Evolutionary conservation across 2,329 filamentous ascomycete genomes (phyloP).

Genomic region (Monosporascus sp.): DNA sequence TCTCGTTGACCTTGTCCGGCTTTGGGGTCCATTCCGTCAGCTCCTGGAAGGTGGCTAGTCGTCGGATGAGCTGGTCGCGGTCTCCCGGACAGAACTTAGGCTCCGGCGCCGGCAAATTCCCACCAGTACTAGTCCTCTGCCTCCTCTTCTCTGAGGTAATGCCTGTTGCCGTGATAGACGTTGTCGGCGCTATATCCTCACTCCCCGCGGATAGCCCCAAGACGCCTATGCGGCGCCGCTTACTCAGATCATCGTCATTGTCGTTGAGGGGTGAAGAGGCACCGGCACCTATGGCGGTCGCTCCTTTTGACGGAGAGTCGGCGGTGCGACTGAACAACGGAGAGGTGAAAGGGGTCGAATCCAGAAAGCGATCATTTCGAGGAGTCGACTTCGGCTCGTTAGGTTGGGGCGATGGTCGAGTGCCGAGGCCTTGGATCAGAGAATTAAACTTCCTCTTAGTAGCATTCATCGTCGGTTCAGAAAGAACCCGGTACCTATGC

Average conservation of each 20-base stretch:
- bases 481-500: neutral
- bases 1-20: slow-evolving; percentile 76
- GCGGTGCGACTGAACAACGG: slow-evolving; percentile 6
- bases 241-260: slow-evolving; percentile 41
- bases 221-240: slow-evolving; percentile 47
- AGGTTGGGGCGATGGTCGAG: slow-evolving; percentile 36
- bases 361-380: slow-evolving; percentile 18
- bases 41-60: slow-evolving; percentile 83
- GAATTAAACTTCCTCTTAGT: slow-evolving; percentile 83
- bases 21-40: slow-evolving; percentile 94
- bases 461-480: slow-evolving; percentile 53
- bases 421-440: slow-evolving; percentile 63
- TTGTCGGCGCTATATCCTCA: slow-evolving; percentile 25
- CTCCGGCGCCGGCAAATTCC: slow-evolving; percentile 9
- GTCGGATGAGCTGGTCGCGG: slow-evolving; percentile 71
- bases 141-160: slow-evolving; percentile 1
- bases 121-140: neutral
- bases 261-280: slow-evolving; percentile 24
- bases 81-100: slow-evolving; percentile 84
- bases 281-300: slow-evolving; percentile 6
- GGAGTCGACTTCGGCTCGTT: slow-evolving; percentile 32
- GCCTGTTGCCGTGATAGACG: slow-evolving; percentile 16
- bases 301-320: slow-evolving; percentile 8
- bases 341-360: slow-evolving; percentile 1
- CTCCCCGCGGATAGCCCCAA: slow-evolving; percentile 35